Percentiles rank a stretch among this genome's conserved stretches.
Evolutionary conservation across 495 filamentous ascomycete species (phyloP).

Genomic region (Aspergillus ostianus): DNA sequence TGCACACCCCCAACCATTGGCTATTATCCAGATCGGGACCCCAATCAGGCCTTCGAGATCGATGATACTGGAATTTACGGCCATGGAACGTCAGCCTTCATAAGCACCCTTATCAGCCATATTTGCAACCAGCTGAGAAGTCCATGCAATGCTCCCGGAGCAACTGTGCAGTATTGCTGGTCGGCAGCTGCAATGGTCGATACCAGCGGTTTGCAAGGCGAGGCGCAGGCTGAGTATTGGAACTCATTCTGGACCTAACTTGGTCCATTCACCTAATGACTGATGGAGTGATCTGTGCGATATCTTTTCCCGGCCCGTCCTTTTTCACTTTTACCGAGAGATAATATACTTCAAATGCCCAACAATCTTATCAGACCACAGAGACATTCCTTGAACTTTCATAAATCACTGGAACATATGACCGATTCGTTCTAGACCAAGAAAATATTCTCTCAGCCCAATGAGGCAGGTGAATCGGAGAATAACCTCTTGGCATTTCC

Average conservation of each 20-base stretch:
- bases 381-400: no score
- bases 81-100: conserved; percentile 57
- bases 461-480: not conserved
- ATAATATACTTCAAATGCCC: no score
- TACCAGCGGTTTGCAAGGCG: conserved; percentile 32
- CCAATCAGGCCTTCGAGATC: conserved; percentile 50
- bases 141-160: conserved; percentile 51
- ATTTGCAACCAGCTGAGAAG: conserved; percentile 53
- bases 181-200: conserved; percentile 34
- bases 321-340: no score
- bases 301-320: no score
- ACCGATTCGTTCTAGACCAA: not conserved
- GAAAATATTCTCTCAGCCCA: not conserved
- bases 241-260: conserved; percentile 35
- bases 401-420: no score
- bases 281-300: no score
- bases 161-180: conserved; percentile 47
- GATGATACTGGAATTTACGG: conserved; percentile 52
- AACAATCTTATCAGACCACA: no score
- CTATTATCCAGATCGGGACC: conserved; percentile 50
- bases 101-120: conserved; percentile 52
- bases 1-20: conserved; percentile 55
- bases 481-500: not conserved
- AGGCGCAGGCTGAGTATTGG: conserved; percentile 61
- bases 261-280: no score